These are phyloP conservation scores for Medicago lupulina DNA, from an alignment of 306 rosid genomes.

Conservation along the genomic window DNA sequence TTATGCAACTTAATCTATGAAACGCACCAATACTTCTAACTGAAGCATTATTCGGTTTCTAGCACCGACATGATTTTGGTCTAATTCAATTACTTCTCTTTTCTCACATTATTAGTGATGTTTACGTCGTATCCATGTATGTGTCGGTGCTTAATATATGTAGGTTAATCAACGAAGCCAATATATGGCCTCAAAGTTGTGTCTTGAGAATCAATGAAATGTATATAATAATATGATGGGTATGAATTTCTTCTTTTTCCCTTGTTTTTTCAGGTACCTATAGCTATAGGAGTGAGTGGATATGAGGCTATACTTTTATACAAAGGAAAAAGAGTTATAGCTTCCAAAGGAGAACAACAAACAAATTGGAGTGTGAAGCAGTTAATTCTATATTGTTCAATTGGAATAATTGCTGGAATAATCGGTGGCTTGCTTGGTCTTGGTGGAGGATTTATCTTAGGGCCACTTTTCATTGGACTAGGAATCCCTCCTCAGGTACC, in stretches of 20 bases:
- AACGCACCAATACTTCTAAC: too few species aligned
- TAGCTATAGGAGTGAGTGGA: conserved; percentile 35
- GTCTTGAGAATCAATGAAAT: neutral
- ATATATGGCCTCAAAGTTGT: neutral
- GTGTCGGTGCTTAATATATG: too few species aligned
- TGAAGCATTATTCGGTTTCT: neutral
- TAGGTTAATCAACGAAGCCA: too few species aligned
- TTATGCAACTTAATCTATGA: too few species aligned
- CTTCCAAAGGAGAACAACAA: conserved; percentile 63
- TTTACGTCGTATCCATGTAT: neutral
- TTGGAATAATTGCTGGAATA: conserved; percentile 72
- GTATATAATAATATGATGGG: neutral
- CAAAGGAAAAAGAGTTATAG: conserved; percentile 61
- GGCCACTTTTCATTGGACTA: conserved; percentile 79
- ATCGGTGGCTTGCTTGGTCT: conserved; percentile 83
- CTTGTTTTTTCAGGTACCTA: conserved; percentile 36
- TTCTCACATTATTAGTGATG: neutral
- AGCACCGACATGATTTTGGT: neutral
- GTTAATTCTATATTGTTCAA: conserved; percentile 50
- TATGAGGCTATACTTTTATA: conserved; percentile 49
- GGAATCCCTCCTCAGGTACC: conserved; percentile 85
- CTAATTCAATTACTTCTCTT: neutral
- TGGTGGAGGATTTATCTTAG: conserved; percentile 87
- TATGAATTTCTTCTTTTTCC: neutral
- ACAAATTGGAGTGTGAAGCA: conserved; percentile 59